A percentile compares a stretch with the other conserved stretches of the same genome.
Evolutionary conservation across 495 filamentous ascomycete genomes (phyloP).

Genomic region (Oidiodendron maius): DNA sequence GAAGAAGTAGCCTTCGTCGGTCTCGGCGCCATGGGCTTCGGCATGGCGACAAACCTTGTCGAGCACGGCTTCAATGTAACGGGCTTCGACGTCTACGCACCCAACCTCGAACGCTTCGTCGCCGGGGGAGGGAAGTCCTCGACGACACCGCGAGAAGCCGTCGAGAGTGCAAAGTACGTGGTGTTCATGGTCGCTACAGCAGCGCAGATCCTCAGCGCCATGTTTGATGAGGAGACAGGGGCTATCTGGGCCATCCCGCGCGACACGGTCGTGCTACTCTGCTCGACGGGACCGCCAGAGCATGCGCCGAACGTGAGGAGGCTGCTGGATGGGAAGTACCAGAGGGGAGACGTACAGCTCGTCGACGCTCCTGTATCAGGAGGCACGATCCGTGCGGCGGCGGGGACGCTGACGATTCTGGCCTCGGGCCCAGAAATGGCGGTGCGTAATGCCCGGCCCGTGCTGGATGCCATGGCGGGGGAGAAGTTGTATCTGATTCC

Average conservation of each 20-base stretch:
- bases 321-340: conserved; percentile 41
- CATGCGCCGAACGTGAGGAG: conserved; percentile 55
- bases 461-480: conserved; percentile 56
- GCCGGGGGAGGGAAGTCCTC: conserved; percentile 58
- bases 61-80: conserved; percentile 62
- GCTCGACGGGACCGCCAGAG: conserved; percentile 67
- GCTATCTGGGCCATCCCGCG: conserved; percentile 50
- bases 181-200: conserved; percentile 79
- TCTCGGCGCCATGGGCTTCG: conserved; percentile 85
- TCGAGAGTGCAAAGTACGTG: conserved; percentile 52
- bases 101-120: conserved; percentile 65
- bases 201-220: conserved; percentile 57
- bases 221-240: conserved; percentile 56
- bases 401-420: conserved; percentile 78
- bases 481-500: conserved; percentile 65
- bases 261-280: conserved; percentile 60
- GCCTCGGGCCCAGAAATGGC: conserved; percentile 56
- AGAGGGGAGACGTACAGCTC: conserved; percentile 58
- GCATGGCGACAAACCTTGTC: conserved; percentile 71
- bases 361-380: conserved; percentile 76
- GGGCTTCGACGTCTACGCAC: conserved; percentile 69
- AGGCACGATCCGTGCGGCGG: conserved; percentile 65
- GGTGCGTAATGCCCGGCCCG: conserved; percentile 48
- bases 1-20: conserved; percentile 65
- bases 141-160: conserved; percentile 56